Conservation (phyloP, 768 basidiomycete species). For the Auricularia cornea region DNA sequence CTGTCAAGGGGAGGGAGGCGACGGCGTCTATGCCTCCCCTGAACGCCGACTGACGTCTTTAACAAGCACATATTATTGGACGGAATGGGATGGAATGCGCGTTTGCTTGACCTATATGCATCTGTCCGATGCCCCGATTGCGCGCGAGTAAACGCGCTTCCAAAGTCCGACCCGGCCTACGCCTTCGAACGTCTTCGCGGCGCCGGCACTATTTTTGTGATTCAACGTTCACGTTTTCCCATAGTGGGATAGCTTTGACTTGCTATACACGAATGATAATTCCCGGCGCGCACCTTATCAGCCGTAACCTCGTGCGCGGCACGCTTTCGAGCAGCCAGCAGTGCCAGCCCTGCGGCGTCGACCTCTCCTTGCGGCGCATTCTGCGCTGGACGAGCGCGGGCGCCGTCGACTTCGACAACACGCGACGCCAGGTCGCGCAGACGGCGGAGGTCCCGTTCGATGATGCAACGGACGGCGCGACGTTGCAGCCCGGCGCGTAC, state of each 20-base stretch:
- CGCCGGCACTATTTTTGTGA: not conserved
- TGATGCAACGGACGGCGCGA: conserved; percentile 1
- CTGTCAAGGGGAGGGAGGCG: conserved; percentile 44
- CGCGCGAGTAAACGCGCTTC: too few relatives aligned
- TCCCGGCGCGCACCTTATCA: not conserved
- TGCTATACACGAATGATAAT: too few relatives aligned
- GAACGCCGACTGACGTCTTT: too few relatives aligned
- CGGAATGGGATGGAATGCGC: too few relatives aligned
- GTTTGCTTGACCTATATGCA: too few relatives aligned
- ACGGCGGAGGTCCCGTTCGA: conserved; percentile 10
- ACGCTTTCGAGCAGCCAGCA: not conserved
- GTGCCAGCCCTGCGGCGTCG: conserved; percentile 13
- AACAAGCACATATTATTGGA: too few relatives aligned
- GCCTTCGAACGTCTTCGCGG: too few relatives aligned
- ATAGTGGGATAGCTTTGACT: too few relatives aligned
- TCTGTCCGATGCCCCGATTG: too few relatives aligned
- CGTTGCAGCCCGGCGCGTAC: conserved; percentile 10
- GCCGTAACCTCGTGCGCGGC: not conserved
- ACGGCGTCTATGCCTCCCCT: too few relatives aligned
- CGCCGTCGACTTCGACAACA: conserved; percentile 13
- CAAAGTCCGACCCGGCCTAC: too few relatives aligned
- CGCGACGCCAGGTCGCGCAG: conserved; percentile 5
- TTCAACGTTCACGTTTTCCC: too few relatives aligned
- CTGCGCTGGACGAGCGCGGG: conserved; percentile 8
- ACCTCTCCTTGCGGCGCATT: conserved; percentile 7